Evolutionary conservation across 2,329 filamentous ascomycete species (phyloP), one percentile per base, ranked within the genome.

Genomic region (Fusarium albidum): DNA sequence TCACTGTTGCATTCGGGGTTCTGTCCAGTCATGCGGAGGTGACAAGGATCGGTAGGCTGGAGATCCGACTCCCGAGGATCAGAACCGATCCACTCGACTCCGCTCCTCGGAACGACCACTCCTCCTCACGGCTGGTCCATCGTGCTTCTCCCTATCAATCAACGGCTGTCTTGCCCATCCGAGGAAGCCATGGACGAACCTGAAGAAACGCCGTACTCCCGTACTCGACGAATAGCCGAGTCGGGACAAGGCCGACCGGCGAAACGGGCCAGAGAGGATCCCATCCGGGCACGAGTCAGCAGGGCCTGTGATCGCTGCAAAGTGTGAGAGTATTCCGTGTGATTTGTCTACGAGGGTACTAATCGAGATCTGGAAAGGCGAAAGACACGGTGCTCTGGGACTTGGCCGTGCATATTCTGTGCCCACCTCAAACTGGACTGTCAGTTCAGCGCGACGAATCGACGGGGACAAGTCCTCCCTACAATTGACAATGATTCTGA

Each of bases 281-380:
- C 28, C 7, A 29, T 43, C 5, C 40, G 40, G 10, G 11, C 17
- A n/a, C 38, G 47, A 37, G 59, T 52, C 17, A 63, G 57, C 31
- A 50, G 61, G 26, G 65, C 64, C 6, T 68, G 64, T 26, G 65
- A 68, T 49, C 61, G 64, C 6, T 67, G 65, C 50, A 67, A 66
- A 47, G 45, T 55, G 64, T 67, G 47, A n/a, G n/a, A n/a, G n/a
- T n/a, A n/a, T n/a, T n/a, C n/a, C n/a, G 47, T 40, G 25, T 43
- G 47, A 15, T 28, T 31, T 21, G 47, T 39, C 5, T 50, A 39
- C 25, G 47, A 50, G 6, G 31, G 38, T 17, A n/a, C n/a, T n/a
- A n/a, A n/a, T n/a, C n/a, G n/a, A n/a, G n/a, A n/a, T n/a, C n/a
- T 50, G 47, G 31, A 50, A 50, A 67, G 64, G 11, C 64, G 64